These are phyloP conservation scores for Yamadazyma scolyti DNA, from an alignment of 805 yeast species.

Conservation along the genomic window DNA sequence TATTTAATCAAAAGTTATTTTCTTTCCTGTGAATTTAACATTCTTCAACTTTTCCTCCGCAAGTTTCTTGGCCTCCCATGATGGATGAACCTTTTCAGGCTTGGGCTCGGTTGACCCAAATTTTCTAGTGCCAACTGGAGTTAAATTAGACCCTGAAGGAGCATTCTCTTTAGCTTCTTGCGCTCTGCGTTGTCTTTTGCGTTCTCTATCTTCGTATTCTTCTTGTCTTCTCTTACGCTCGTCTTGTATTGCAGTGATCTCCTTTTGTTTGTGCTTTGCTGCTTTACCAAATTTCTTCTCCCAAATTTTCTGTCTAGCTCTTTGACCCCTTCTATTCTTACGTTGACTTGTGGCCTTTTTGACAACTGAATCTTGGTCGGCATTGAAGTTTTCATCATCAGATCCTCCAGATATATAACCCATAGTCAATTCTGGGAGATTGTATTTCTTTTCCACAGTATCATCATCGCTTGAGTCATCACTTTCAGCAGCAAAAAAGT, in stretches of 20 bases:
- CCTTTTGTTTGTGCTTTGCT: conserved; percentile 81
- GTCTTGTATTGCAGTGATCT: conserved; percentile 48
- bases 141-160: conserved; percentile 38
- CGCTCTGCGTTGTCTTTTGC: conserved; percentile 59
- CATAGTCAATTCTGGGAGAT: conserved; percentile 64
- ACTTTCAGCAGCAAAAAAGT: conserved; percentile 23
- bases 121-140: conserved; percentile 37
- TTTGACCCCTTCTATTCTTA: conserved; percentile 92
- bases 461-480: conserved; percentile 15
- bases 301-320: conserved; percentile 97
- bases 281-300: conserved; percentile 78
- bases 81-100: conserved; percentile 62
- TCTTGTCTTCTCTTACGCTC: conserved; percentile 57
- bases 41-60: conserved; percentile 64
- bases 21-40: conserved; percentile 78
- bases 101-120: conserved; percentile 3
- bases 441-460: conserved; percentile 17
- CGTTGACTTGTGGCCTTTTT: conserved; percentile 53
- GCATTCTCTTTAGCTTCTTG: conserved; percentile 18
- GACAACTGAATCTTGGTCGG: conserved; percentile 46
- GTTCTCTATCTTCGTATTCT: conserved; percentile 71
- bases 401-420: conserved; percentile 89
- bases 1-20: conserved; percentile 61
- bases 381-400: conserved; percentile 47
- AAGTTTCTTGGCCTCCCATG: conserved; percentile 89